Percentiles rank a stretch among this genome's conserved stretches.
These are phyloP conservation scores for Aspergillus cejpii DNA, from an alignment of 2,329 filamentous ascomycete species.

Conservation along the genomic window DNA sequence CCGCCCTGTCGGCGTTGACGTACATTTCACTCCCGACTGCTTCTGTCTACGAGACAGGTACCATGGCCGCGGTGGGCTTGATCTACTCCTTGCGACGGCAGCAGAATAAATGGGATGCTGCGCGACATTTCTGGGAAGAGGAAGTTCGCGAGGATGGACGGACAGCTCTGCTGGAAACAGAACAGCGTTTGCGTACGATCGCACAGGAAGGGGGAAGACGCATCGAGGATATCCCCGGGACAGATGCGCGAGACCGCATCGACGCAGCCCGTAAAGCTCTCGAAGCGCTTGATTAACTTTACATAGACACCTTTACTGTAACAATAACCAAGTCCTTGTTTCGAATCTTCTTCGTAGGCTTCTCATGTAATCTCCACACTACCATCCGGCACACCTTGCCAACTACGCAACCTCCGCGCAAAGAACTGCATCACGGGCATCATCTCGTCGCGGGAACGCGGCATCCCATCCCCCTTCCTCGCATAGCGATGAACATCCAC, in stretches of 20 bases:
- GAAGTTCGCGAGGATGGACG: slow-evolving; percentile 53
- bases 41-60: slow-evolving; percentile 52
- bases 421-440: slow-evolving; percentile 79
- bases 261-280: slow-evolving; percentile 44
- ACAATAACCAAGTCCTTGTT: slow-evolving; percentile 3
- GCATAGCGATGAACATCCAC: slow-evolving; percentile 64
- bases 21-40: slow-evolving; percentile 49
- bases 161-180: slow-evolving; percentile 49
- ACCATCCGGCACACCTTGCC: slow-evolving; percentile 42
- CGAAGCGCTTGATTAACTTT: slow-evolving; percentile 25
- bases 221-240: slow-evolving; percentile 34
- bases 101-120: slow-evolving; percentile 54
- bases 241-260: slow-evolving; percentile 41
- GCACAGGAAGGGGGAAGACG: slow-evolving; percentile 42
- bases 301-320: slow-evolving; percentile 7
- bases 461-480: slow-evolving; percentile 71
- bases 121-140: slow-evolving; percentile 47
- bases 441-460: slow-evolving; percentile 75
- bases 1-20: slow-evolving; percentile 50
- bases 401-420: slow-evolving; percentile 39
- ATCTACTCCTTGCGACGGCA: slow-evolving; percentile 52
- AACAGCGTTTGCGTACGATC: slow-evolving; percentile 44
- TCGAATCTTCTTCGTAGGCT: neutral
- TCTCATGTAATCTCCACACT: slow-evolving; percentile 37
- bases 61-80: slow-evolving; percentile 53